phyloP scores from a whole-genome alignment of 768 basidiomycete genomes.

The Lactarius quietus region DNA sequence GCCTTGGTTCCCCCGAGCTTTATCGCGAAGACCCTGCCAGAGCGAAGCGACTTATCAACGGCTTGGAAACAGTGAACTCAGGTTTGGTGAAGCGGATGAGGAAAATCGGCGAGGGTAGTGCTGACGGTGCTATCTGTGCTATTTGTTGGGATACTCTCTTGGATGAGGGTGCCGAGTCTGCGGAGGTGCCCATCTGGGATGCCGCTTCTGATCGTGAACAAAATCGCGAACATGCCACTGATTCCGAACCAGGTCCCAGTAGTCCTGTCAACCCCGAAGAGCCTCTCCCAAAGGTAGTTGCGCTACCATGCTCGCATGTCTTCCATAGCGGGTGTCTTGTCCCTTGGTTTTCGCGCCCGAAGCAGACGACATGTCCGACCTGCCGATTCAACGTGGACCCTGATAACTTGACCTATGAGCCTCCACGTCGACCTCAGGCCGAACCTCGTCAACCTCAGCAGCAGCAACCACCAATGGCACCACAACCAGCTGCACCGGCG shows the following conservation, averaged over 20 bases:
- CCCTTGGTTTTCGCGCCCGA: conserved; percentile 79
- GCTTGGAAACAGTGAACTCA: conserved; percentile 60
- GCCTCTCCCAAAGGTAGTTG: conserved; percentile 47
- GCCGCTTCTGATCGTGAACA: conserved; percentile 15
- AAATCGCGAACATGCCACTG: conserved; percentile 15
- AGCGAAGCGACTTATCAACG: conserved; percentile 58
- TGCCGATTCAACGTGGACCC: conserved; percentile 84
- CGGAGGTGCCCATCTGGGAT: neutral
- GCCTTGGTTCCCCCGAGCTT: conserved; percentile 30
- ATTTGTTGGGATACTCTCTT: conserved; percentile 74
- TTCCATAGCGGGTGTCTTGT: conserved; percentile 76
- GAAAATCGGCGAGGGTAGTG: conserved; percentile 41
- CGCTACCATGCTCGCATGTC: conserved; percentile 76
- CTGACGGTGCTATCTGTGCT: conserved; percentile 51
- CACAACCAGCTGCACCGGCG: conserved; percentile 17
- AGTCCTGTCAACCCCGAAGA: conserved; percentile 13
- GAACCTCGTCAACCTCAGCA: conserved; percentile 11
- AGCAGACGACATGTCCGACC: conserved; percentile 78
- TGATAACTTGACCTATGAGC: conserved; percentile 55
- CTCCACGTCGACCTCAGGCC: conserved; percentile 11
- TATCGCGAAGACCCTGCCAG: conserved; percentile 62
- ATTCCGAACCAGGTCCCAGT: conserved; percentile 22
- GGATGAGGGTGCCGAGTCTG: conserved; percentile 19
- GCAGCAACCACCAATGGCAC: neutral
- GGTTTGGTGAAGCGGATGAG: conserved; percentile 67